Base-by-base conservation (phyloP, 495 filamentous ascomycete genomes). In the Podospora pseudocomata region DNA sequence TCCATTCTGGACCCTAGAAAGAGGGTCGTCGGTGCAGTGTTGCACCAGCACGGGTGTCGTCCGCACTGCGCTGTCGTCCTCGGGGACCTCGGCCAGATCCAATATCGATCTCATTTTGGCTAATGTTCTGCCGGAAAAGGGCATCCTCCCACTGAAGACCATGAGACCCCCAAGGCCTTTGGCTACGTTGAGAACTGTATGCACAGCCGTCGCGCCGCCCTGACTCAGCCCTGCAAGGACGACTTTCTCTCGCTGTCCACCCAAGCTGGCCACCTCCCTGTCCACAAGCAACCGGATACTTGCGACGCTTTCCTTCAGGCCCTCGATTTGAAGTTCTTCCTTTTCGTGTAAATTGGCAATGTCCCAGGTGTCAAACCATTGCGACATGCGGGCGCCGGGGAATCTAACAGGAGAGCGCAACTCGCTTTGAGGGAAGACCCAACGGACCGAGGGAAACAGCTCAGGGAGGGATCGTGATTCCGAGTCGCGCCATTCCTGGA, bases 61-160 rank as follows among this genome's bases (percentile, higher is more conserved):
- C 27, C 65, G 55, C 23, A 77, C n/a, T 6, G 72, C 70, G 26
- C 32, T 57, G 27, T 67, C 66, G 55, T 72, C 44, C 6, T 44
- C 67, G 3, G 71, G 71, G 7, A 66, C 68, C 9, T 53, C 68
- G n/a, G 71, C 68, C 1, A 75, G 55, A 0, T 65, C 71, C 13
- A 76, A 54, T 5, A 70, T 66, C 60, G 58, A 58, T 55, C 74
- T 60, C 64, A 68, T 76, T 32, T 73, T 68, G 0, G 60, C 30
- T 3, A 79, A 63, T 15, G 54, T 60, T 34, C 73, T 30, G 11
- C 71, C 72, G 13, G 77, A 67, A 66, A 87, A 85, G 32, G 86
- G 85, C 53, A 87, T 67, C 82, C 84, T 85, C 61, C 84, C 83
- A 71, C 81, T 81, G 74, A 88, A 81, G 7, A 85, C 86, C 65